Percentiles rank a stretch among this genome's conserved stretches.
Conservation (phyloP, 768 basidiomycete genomes). For the Neoboletus magnificus region DNA sequence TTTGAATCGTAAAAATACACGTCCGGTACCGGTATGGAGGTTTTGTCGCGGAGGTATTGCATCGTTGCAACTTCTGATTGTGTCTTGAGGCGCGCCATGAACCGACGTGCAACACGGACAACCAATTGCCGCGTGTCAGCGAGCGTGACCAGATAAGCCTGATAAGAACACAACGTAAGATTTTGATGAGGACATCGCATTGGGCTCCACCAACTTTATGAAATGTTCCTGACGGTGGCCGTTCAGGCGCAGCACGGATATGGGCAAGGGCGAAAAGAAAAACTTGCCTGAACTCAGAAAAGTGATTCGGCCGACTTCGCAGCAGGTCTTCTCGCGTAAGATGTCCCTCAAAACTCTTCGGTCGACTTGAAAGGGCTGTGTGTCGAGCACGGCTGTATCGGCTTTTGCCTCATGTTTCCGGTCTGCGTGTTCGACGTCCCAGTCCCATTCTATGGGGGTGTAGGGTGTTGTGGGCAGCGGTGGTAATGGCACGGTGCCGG, state of each 20-base stretch:
- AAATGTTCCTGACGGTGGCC: conserved; percentile 61
- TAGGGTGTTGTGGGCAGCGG: conserved; percentile 4
- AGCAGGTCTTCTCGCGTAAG: conserved; percentile 64
- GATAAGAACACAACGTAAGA: conserved; percentile 9
- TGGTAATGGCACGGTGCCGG: conserved; percentile 24
- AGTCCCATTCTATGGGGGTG: conserved; percentile 56
- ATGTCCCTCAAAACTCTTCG: conserved; percentile 72
- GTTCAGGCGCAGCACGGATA: conserved; percentile 5
- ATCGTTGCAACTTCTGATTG: conserved; percentile 87
- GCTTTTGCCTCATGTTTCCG: conserved; percentile 59
- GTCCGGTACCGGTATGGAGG: conserved; percentile 67
- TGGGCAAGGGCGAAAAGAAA: not conserved
- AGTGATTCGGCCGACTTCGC: conserved; percentile 63
- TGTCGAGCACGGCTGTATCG: conserved; percentile 59
- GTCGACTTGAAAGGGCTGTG: conserved; percentile 72
- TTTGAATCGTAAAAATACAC: conserved; percentile 80
- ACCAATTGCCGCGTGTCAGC: conserved; percentile 60
- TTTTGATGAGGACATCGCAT: not conserved
- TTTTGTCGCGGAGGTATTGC: conserved; percentile 70
- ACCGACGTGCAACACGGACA: conserved; percentile 77
- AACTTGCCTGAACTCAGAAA: conserved; percentile 72
- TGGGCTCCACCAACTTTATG: conserved; percentile 56
- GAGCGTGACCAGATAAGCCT: conserved; percentile 79
- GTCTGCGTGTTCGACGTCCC: conserved; percentile 71
- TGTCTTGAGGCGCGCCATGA: conserved; percentile 84